Percentiles rank a stretch among this genome's conserved stretches.
These are phyloP conservation scores for Chlamydomonas reinhardtii DNA, from an alignment of 163 green algal species.

Conservation along the genomic window DNA sequence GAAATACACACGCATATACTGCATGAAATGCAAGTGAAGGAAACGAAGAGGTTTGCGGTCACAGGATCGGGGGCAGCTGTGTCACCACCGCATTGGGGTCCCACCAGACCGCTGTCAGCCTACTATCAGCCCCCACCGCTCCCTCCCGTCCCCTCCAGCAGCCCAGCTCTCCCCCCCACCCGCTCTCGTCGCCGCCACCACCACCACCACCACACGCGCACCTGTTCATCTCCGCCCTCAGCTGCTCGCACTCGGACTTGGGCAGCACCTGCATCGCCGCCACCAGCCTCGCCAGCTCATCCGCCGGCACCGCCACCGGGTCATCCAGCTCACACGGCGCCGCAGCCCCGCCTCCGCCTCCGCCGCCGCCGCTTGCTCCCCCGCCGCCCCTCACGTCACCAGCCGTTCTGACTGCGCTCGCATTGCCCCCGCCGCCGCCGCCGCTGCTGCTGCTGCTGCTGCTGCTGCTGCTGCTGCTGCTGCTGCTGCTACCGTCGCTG, in stretches of 20 bases:
- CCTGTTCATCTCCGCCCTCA: neutral
- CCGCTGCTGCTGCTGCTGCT: neutral
- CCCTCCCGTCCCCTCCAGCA: neutral
- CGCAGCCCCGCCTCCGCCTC: neutral
- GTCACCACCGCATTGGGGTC: too few species aligned
- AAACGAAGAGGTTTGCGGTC: too few species aligned
- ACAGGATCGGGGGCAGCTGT: too few species aligned
- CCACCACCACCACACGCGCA: neutral
- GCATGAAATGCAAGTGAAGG: too few species aligned
- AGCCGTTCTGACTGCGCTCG: neutral
- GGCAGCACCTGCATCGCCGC: conserved; percentile 6
- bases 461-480: too few species aligned
- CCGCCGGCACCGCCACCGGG: neutral
- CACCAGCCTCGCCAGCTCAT: conserved; percentile 28
- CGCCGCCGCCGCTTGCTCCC: too few species aligned
- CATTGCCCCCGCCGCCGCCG: neutral
- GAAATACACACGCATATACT: too few species aligned
- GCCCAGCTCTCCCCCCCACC: too few species aligned
- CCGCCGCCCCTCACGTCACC: neutral
- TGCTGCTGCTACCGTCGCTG: too few species aligned
- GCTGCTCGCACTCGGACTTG: neutral
- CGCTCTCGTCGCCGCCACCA: too few species aligned
- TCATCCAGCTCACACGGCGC: neutral
- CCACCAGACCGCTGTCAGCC: too few species aligned
- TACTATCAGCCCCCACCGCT: neutral